A percentile compares a stretch with the other conserved stretches of the same genome.
Evolutionary conservation across 768 basidiomycete species (phyloP).

Genomic region (Calocybe cyanea): DNA sequence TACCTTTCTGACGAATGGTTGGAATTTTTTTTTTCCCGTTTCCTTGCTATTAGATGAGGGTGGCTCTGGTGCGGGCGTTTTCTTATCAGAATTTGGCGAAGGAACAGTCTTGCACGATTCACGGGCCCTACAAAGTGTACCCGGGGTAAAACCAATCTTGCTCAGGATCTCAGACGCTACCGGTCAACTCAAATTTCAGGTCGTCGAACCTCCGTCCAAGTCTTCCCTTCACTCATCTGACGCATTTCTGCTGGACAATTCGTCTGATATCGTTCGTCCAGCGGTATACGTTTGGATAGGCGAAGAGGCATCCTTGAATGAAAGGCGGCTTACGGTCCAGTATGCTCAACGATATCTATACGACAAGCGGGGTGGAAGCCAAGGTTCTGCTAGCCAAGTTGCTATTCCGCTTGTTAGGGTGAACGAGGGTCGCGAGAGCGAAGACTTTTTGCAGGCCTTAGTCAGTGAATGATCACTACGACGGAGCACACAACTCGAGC

Average conservation of each 20-base stretch:
- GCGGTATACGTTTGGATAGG: slow-evolving; percentile 62
- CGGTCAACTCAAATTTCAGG: slow-evolving; percentile 1
- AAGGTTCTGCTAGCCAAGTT: slow-evolving; percentile 15
- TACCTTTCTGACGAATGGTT: not conserved
- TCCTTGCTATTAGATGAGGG: slow-evolving; percentile 43
- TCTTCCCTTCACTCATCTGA: slow-evolving; percentile 1
- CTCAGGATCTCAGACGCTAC: slow-evolving; percentile 7
- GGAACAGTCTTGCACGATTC: slow-evolving; percentile 19
- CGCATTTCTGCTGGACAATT: slow-evolving; percentile 8
- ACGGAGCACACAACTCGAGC: no score
- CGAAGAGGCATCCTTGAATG: slow-evolving; percentile 39
- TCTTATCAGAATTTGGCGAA: slow-evolving; percentile 46
- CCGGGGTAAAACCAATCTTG: not conserved
- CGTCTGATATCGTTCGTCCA: slow-evolving; percentile 28
- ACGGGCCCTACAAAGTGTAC: slow-evolving; percentile 3
- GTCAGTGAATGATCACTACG: not conserved
- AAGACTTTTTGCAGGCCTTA: slow-evolving; percentile 25
- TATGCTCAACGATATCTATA: slow-evolving; percentile 56
- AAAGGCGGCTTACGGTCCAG: slow-evolving; percentile 47
- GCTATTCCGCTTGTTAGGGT: slow-evolving; percentile 47
- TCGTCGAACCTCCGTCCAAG: not conserved
- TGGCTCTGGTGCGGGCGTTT: slow-evolving; percentile 38
- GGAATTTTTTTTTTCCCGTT: no score
- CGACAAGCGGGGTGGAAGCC: slow-evolving; percentile 21
- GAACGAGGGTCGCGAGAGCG: slow-evolving; percentile 50